Conservation (phyloP, 148 eudicot species). For the Limonium bicolor region DNA sequence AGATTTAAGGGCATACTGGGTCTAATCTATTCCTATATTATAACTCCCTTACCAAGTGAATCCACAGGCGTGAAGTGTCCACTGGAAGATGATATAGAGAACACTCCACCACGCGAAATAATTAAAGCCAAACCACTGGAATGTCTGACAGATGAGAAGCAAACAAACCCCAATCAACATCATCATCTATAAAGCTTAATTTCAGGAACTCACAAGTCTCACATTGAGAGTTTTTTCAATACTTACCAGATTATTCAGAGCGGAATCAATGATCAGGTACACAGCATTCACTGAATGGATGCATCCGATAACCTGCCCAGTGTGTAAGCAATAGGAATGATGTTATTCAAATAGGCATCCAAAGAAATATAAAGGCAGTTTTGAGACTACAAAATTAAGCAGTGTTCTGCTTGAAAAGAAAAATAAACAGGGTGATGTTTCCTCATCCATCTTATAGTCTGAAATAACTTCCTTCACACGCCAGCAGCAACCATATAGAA, state of each 20-base stretch:
- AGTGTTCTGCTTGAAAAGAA: not conserved
- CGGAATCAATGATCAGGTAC: constrained; percentile 56
- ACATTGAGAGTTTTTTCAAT: not conserved
- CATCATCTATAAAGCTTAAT: not conserved
- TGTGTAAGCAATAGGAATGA: no score
- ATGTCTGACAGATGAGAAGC: constrained; percentile 31
- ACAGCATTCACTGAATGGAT: constrained; percentile 71
- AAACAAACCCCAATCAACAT: not conserved
- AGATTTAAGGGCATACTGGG: no score
- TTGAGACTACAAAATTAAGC: not conserved
- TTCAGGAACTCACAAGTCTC: not conserved
- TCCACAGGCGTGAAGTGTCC: constrained; percentile 76
- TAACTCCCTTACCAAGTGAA: constrained; percentile 30
- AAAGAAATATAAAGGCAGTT: not conserved
- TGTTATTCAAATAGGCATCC: no score
- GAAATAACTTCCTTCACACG: no score
- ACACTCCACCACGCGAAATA: constrained; percentile 54
- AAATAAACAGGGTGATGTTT: no score
- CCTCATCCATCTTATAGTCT: no score
- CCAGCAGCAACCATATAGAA: no score
- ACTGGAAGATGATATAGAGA: constrained; percentile 49
- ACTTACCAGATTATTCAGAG: constrained; percentile 53
- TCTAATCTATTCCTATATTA: no score
- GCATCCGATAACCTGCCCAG: constrained; percentile 45
- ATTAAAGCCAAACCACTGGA: constrained; percentile 52